A percentile compares a stretch with the other conserved stretches of the same genome.
Conservation (phyloP, 139 green algal genomes). For the Auxenochlorella pyrenoidosa region DNA sequence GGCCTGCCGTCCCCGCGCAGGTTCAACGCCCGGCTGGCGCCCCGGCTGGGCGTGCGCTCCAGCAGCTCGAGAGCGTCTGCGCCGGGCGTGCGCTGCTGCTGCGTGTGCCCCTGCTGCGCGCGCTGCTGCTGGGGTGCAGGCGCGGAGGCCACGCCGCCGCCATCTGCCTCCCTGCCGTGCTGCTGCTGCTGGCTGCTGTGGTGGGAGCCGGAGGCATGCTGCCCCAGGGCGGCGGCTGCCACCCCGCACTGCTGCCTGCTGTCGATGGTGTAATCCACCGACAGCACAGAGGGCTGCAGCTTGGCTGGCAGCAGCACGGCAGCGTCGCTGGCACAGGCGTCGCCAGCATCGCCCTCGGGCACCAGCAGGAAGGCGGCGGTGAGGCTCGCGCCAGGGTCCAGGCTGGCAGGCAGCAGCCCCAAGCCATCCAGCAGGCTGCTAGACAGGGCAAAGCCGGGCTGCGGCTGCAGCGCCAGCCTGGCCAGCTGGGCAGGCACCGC, state of each 20-base stretch:
- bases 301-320: constrained; percentile 15
- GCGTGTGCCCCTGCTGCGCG: neutral
- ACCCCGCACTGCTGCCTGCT: constrained; percentile 36
- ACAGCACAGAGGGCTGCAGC: constrained; percentile 29
- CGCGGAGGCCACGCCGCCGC: neutral
- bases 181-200: neutral
- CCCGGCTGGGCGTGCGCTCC: neutral
- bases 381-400: constrained; percentile 15
- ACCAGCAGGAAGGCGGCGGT: constrained; percentile 34
- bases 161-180: neutral
- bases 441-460: constrained; percentile 30
- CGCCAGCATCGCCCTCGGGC: neutral
- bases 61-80: neutral
- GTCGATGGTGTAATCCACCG: constrained; percentile 33
- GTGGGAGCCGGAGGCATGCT: neutral
- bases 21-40: neutral
- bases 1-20: neutral
- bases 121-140: neutral
- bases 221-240: neutral
- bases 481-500: constrained; percentile 24
- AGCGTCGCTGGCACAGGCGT: neutral
- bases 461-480: constrained; percentile 23
- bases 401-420: constrained; percentile 32
- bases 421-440: constrained; percentile 7
- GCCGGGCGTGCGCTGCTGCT: neutral